These are phyloP conservation scores for Allomyces javanicus DNA, from an alignment of 192 early-diverging fungal species.

Conservation along the genomic window DNA sequence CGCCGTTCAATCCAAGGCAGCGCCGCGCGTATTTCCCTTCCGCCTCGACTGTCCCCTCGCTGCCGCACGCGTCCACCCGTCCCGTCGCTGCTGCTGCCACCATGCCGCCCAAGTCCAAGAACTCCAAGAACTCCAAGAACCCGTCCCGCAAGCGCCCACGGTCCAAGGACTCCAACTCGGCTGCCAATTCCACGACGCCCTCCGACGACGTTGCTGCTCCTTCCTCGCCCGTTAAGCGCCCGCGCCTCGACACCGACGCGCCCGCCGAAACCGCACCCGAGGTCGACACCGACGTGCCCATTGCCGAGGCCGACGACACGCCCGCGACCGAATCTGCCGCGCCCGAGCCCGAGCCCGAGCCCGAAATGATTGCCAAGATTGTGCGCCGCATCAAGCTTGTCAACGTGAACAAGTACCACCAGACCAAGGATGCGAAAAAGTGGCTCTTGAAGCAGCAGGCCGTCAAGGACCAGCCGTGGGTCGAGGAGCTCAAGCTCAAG, in stretches of 20 bases:
- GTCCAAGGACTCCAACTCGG: no score
- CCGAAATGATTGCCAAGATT: not conserved
- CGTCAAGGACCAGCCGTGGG: not conserved
- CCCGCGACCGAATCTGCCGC: not conserved
- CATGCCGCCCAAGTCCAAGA: no score
- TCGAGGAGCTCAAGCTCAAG: not conserved
- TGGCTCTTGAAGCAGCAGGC: conserved; percentile 2
- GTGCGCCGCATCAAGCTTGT: conserved; percentile 5
- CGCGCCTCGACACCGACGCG: no score
- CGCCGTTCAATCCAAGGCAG: no score
- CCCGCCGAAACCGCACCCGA: not conserved
- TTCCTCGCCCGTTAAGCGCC: not conserved
- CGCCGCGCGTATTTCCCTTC: no score
- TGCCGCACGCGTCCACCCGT: no score
- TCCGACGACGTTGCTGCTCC: not conserved
- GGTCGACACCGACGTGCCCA: not conserved
- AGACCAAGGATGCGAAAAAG: conserved; percentile 9
- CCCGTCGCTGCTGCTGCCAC: no score
- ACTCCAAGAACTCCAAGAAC: no score
- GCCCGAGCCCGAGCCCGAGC: no score
- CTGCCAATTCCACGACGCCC: no score
- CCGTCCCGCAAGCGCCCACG: no score
- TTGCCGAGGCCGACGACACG: not conserved
- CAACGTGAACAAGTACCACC: conserved; percentile 8
- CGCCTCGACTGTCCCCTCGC: no score